phyloP scores from a whole-genome alignment of 306 rosid species.

The Rubus idaeus region DNA sequence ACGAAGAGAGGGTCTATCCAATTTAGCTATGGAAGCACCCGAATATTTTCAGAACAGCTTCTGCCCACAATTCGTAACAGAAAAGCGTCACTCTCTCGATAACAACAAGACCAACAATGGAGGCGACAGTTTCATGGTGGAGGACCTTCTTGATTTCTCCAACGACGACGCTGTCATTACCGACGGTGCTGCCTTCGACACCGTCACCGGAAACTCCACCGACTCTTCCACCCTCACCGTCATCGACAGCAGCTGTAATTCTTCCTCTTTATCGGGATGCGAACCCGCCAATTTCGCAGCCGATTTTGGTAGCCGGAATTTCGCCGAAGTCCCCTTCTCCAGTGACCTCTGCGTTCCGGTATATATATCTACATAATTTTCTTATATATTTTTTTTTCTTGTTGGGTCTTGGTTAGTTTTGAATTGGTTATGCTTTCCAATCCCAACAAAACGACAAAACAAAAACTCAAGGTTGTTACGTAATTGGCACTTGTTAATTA shows the following conservation, averaged over 20 bases:
- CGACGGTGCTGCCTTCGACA: constrained; percentile 35
- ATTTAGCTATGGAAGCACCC: constrained; percentile 59
- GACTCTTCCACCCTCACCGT: constrained; percentile 48
- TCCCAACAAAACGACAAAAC: constrained; percentile 8
- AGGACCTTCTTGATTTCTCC: constrained; percentile 84
- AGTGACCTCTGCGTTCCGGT: constrained; percentile 83
- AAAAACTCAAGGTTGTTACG: constrained; percentile 3
- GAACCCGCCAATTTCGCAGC: constrained; percentile 36
- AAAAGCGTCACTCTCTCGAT: constrained; percentile 32
- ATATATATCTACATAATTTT: constrained; percentile 7
- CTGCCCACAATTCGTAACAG: constrained; percentile 45
- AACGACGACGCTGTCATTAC: constrained; percentile 37
- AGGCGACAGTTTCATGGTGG: constrained; percentile 38
- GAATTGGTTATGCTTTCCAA: constrained; percentile 7
- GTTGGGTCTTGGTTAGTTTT: not conserved
- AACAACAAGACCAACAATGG: not conserved
- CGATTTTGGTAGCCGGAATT: constrained; percentile 34
- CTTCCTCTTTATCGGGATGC: constrained; percentile 44
- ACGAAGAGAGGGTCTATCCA: not conserved
- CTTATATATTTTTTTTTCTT: not conserved
- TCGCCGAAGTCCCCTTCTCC: constrained; percentile 52
- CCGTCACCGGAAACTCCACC: constrained; percentile 40
- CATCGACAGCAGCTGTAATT: constrained; percentile 48
- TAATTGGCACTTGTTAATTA: not conserved
- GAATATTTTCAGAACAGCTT: constrained; percentile 48